Evolutionary conservation across 139 green algal species (phyloP).

Genomic region (Asterochloris sp.): DNA sequence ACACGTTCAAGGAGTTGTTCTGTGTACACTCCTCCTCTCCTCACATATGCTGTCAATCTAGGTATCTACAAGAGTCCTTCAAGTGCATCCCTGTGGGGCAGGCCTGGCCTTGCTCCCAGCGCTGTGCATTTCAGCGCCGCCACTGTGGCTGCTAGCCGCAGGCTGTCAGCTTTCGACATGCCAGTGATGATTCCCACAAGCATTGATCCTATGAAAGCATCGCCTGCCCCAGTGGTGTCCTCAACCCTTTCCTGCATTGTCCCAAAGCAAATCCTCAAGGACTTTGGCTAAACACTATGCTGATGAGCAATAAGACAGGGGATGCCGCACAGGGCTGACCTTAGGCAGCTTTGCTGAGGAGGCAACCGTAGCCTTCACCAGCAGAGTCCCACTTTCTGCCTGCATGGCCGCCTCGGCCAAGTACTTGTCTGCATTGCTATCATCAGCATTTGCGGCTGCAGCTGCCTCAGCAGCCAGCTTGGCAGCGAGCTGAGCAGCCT

Average conservation of each 20-base stretch:
- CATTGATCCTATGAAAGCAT: conserved; percentile 88
- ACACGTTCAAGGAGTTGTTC: too few species aligned
- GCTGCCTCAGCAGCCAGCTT: conserved; percentile 35
- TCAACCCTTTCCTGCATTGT: conserved; percentile 48
- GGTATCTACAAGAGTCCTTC: too few species aligned
- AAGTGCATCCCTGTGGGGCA: conserved; percentile 41
- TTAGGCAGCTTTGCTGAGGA: too few species aligned
- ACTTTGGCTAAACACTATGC: too few species aligned
- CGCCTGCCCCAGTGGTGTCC: conserved; percentile 92
- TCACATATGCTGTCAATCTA: too few species aligned
- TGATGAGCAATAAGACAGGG: not conserved
- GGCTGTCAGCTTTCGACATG: conserved; percentile 29
- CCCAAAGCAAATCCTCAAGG: too few species aligned
- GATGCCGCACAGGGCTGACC: too few species aligned
- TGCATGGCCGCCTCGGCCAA: too few species aligned
- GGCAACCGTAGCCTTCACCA: too few species aligned
- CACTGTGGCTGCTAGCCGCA: conserved; percentile 67
- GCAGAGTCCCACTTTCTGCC: too few species aligned
- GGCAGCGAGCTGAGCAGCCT: too few species aligned
- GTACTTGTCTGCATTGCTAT: conserved; percentile 9
- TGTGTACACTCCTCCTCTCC: too few species aligned
- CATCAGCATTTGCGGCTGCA: conserved; percentile 66
- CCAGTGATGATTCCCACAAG: conserved; percentile 70
- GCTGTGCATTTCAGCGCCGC: conserved; percentile 81
- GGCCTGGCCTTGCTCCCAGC: conserved; percentile 71